phyloP scores from a whole-genome alignment of 2,329 filamentous ascomycete genomes.

The Phialophora tarda region DNA sequence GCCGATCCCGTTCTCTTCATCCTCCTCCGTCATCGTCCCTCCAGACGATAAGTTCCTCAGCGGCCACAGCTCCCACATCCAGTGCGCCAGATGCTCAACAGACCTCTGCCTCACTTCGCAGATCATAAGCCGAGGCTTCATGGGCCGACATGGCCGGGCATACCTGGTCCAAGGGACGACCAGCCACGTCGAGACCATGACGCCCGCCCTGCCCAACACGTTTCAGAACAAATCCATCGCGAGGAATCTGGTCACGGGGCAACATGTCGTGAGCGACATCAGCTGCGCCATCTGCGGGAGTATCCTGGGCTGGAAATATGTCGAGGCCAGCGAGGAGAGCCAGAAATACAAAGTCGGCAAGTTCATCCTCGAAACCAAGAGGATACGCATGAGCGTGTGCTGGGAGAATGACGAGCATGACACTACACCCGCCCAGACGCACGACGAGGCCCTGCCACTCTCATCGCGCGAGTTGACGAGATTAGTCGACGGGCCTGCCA shows the following conservation, averaged over 20 bases:
- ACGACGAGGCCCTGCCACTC: constrained; percentile 33
- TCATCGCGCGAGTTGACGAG: constrained; percentile 31
- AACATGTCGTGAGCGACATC: constrained; percentile 67
- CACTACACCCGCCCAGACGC: constrained; percentile 5
- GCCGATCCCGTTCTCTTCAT: constrained; percentile 27
- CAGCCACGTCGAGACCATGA: constrained; percentile 33
- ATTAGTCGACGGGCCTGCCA: constrained; percentile 18
- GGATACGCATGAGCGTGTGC: constrained; percentile 55
- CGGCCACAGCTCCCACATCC: constrained; percentile 60
- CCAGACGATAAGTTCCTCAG: constrained; percentile 49
- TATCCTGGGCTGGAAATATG: constrained; percentile 69
- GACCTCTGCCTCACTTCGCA: constrained; percentile 64
- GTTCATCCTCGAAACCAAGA: constrained; percentile 67
- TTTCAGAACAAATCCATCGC: constrained; percentile 61
- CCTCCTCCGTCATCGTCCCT: constrained; percentile 33
- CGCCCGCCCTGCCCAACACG: constrained; percentile 62
- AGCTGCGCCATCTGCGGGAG: constrained; percentile 62
- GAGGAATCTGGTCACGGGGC: constrained; percentile 66
- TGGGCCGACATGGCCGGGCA: constrained; percentile 67
- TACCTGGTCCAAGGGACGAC: constrained; percentile 59
- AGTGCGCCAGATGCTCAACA: constrained; percentile 63
- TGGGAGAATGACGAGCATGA: constrained; percentile 55
- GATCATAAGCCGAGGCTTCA: constrained; percentile 70
- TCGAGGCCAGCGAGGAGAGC: constrained; percentile 64
- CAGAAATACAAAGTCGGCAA: constrained; percentile 71